Evolutionary conservation across 2,329 filamentous ascomycete genomes (phyloP).

Genomic region (Claviceps sp.): DNA sequence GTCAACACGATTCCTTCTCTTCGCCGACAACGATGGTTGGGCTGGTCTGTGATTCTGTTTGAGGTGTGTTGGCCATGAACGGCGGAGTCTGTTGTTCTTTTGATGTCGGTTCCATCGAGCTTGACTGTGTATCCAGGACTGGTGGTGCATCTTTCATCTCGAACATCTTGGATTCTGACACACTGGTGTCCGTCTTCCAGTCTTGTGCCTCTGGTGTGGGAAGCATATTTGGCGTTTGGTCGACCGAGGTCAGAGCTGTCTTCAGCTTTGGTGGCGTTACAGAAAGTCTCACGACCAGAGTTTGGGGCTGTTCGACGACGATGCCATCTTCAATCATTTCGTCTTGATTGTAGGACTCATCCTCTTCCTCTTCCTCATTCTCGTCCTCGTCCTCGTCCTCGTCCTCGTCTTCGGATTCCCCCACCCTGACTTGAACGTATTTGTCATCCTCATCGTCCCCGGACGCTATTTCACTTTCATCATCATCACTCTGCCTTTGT

Average conservation of each 20-base stretch:
- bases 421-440: slow-evolving; percentile 47
- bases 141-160: slow-evolving; percentile 17
- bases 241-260: slow-evolving; percentile 15
- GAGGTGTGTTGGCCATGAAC: background rate
- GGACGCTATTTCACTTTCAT: slow-evolving; percentile 59
- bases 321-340: slow-evolving; percentile 41
- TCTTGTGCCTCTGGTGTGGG: slow-evolving; percentile 12
- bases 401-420: slow-evolving; percentile 46
- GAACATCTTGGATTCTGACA: slow-evolving; percentile 8
- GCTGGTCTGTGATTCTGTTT: slow-evolving; percentile 1
- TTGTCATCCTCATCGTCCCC: slow-evolving; percentile 62
- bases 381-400: slow-evolving; percentile 7
- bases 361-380: background rate
- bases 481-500: slow-evolving; percentile 45
- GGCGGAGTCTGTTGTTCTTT: background rate
- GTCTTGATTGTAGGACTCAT: slow-evolving; percentile 40
- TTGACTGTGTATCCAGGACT: background rate
- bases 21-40: slow-evolving; percentile 8
- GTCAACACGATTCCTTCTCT: background rate
- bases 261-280: slow-evolving; percentile 30
- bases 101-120: background rate
- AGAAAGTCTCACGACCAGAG: slow-evolving; percentile 62
- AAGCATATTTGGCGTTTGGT: slow-evolving; percentile 12
- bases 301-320: slow-evolving; percentile 35
- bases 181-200: slow-evolving; percentile 6